Percentiles rank a stretch among this genome's conserved stretches.
Evolutionary conservation across 2,329 filamentous ascomycete species (phyloP).

Genomic region (Neonectria neomacrospora): DNA sequence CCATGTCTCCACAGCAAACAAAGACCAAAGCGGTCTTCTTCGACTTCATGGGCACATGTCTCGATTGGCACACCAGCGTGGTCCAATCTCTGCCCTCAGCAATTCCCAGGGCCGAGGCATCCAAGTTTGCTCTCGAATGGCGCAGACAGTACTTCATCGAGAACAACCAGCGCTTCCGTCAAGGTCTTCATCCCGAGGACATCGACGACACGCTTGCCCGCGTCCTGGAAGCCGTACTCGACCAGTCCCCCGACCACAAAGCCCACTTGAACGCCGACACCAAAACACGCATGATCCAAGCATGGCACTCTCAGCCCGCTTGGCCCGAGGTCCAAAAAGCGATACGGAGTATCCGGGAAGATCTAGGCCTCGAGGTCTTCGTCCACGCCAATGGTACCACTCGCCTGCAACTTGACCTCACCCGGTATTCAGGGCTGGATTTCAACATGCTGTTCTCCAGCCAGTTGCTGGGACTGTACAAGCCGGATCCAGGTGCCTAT

Average conservation of each 20-base stretch:
- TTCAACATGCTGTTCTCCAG: conserved; percentile 66
- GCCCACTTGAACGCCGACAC: conserved; percentile 28
- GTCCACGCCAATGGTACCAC: conserved; percentile 67
- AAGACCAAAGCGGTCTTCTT: conserved; percentile 62
- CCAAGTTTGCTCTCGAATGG: conserved; percentile 61
- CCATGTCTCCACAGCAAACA: conserved; percentile 13
- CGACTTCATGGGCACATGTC: conserved; percentile 69
- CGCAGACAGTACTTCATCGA: conserved; percentile 60
- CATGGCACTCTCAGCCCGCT: conserved; percentile 61
- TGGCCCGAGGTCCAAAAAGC: conserved; percentile 63
- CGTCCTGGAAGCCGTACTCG: conserved; percentile 53
- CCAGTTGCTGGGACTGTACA: conserved; percentile 60
- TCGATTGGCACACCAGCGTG: conserved; percentile 62
- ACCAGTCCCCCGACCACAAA: conserved; percentile 5
- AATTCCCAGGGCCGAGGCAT: conserved; percentile 47
- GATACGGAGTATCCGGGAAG: conserved; percentile 51
- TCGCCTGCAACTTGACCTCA: conserved; percentile 64
- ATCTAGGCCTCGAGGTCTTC: conserved; percentile 54
- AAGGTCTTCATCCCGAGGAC: conserved; percentile 53
- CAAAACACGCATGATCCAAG: conserved; percentile 44
- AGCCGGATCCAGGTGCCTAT: conserved; percentile 61
- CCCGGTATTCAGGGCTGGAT: conserved; percentile 56
- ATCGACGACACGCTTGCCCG: conserved; percentile 62
- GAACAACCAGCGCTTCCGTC: conserved; percentile 52
- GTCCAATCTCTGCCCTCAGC: conserved; percentile 49